Percentiles rank a stretch among this genome's conserved stretches.
Conservation (phyloP, 2,329 filamentous ascomycete genomes). For the Botryosphaeria agaves region DNA sequence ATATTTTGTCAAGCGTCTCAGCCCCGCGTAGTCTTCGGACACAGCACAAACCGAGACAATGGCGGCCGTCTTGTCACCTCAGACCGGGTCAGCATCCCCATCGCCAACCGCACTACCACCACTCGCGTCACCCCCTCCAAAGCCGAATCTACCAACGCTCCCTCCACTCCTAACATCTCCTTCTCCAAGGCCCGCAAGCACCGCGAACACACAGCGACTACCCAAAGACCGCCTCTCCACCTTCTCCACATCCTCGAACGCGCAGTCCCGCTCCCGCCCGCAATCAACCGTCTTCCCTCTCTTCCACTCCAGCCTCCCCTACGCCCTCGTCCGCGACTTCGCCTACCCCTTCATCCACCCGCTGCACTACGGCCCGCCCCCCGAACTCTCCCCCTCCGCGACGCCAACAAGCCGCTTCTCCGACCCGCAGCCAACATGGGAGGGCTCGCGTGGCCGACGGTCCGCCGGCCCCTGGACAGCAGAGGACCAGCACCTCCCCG, state of each 20-base stretch:
- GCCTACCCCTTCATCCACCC: slow-evolving; percentile 72
- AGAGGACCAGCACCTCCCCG: slow-evolving; percentile 12
- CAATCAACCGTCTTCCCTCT: slow-evolving; percentile 66
- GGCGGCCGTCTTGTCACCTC: slow-evolving; percentile 19
- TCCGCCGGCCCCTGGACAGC: slow-evolving; percentile 29
- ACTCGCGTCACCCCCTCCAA: slow-evolving; percentile 6
- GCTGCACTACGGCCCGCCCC: slow-evolving; percentile 85
- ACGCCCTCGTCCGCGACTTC: slow-evolving; percentile 89
- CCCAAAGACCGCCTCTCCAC: slow-evolving; percentile 73
- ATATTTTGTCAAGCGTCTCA: no score
- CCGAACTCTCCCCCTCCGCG: slow-evolving; percentile 58
- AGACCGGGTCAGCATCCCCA: slow-evolving; percentile 13
- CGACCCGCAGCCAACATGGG: slow-evolving; percentile 64
- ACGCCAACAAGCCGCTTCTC: slow-evolving; percentile 77
- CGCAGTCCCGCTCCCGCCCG: slow-evolving; percentile 51
- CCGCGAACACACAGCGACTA: no score
- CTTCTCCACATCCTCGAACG: slow-evolving; percentile 54
- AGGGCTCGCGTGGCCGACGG: slow-evolving; percentile 43
- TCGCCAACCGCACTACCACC: slow-evolving; percentile 7
- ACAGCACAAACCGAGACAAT: no score
- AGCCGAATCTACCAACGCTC: slow-evolving; percentile 21
- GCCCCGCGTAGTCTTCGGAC: no score
- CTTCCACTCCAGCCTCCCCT: slow-evolving; percentile 71
- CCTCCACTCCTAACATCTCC: slow-evolving; percentile 34
- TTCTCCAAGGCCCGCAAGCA: slow-evolving; percentile 38